Evolutionary conservation across 2,329 filamentous ascomycete species (phyloP).

Genomic region (Massarina eburnea): DNA sequence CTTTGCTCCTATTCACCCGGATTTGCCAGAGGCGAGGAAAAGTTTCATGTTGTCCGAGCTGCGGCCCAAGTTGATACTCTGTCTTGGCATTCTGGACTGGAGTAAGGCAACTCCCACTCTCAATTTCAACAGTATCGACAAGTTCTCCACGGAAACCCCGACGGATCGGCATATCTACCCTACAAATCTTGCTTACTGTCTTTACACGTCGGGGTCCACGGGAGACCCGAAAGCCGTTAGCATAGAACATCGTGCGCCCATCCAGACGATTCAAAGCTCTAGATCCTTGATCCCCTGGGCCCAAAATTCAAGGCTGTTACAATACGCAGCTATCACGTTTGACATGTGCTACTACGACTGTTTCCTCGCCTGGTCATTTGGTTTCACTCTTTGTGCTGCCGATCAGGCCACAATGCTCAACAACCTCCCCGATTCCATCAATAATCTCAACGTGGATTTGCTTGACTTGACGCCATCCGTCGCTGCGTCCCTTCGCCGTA

Average conservation of each 20-base stretch:
- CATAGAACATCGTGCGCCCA: constrained; percentile 44
- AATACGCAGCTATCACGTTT: constrained; percentile 48
- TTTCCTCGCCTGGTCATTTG: constrained; percentile 49
- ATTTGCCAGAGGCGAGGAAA: constrained; percentile 38
- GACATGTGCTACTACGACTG: constrained; percentile 54
- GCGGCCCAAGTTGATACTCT: constrained; percentile 27
- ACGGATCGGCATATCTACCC: constrained; percentile 22
- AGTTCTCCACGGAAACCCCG: constrained; percentile 23
- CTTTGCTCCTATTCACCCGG: constrained; percentile 41
- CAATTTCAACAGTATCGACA: constrained; percentile 14
- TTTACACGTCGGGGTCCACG: constrained; percentile 50
- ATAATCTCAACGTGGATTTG: constrained; percentile 37
- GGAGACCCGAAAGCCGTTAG: constrained; percentile 48
- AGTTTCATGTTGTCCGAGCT: constrained; percentile 39
- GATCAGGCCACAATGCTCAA: constrained; percentile 43
- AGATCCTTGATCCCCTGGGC: constrained; percentile 44
- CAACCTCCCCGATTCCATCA: constrained; percentile 39
- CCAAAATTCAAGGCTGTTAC: constrained; percentile 40
- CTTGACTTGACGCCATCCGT: constrained; percentile 49
- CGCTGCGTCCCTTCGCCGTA: constrained; percentile 36
- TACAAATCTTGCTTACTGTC: constrained; percentile 44
- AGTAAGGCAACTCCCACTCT: constrained; percentile 10
- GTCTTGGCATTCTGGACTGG: constrained; percentile 10
- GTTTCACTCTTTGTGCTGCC: constrained; percentile 47
- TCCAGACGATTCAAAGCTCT: constrained; percentile 46